These are phyloP conservation scores for Lagenaria siceraria DNA, from an alignment of 306 rosid genomes.

Conservation along the genomic window DNA sequence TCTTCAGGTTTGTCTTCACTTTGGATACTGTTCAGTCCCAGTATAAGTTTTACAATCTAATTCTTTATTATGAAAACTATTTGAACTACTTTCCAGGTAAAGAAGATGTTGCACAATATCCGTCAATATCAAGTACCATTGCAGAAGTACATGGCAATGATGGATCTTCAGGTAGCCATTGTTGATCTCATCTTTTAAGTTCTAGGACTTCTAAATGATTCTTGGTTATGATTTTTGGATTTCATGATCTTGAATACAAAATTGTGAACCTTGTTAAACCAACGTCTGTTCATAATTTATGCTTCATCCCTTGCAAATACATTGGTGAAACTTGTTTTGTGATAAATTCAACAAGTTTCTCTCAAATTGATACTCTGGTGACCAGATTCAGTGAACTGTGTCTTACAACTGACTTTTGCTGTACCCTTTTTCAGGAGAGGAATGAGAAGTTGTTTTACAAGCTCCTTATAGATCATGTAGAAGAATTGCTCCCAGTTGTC, in stretches of 20 bases:
- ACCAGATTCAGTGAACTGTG: background rate
- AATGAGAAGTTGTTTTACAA: slow-evolving; percentile 79
- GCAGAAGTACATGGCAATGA: slow-evolving; percentile 88
- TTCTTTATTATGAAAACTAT: background rate
- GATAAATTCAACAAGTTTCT: background rate
- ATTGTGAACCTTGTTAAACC: background rate
- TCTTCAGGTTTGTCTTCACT: slow-evolving; percentile 50
- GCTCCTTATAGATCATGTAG: slow-evolving; percentile 71
- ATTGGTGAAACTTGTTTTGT: background rate
- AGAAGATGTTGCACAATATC: slow-evolving; percentile 57
- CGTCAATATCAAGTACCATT: slow-evolving; percentile 80
- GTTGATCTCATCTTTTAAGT: background rate
- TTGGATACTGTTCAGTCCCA: background rate
- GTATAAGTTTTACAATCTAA: background rate
- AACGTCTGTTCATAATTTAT: background rate
- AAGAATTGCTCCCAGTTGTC: slow-evolving; percentile 90
- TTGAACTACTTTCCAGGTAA: slow-evolving; percentile 41
- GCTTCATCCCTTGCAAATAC: background rate
- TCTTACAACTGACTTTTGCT: background rate
- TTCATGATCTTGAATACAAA: background rate
- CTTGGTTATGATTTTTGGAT: background rate
- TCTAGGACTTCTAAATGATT: background rate
- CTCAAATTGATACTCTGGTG: background rate
- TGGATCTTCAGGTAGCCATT: slow-evolving; percentile 83
- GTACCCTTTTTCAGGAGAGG: slow-evolving; percentile 46